A percentile compares a stretch with the other conserved stretches of the same genome.
phyloP scores from a whole-genome alignment of 305 asterid species.

The Rubia peregrina region DNA sequence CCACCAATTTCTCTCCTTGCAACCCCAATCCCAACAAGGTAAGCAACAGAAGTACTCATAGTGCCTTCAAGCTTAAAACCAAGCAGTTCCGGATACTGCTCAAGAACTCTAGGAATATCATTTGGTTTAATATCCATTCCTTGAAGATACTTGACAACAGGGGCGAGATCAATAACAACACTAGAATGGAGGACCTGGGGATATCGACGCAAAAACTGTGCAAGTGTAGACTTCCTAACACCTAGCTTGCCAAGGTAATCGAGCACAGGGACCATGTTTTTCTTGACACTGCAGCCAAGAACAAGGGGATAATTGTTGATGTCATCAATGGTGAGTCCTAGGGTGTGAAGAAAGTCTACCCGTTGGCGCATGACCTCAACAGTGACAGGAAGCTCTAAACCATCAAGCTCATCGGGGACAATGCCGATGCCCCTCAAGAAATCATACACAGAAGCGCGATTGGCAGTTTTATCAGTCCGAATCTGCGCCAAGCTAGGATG shows the following conservation, averaged over 20 bases:
- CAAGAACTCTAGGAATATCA: constrained; percentile 81
- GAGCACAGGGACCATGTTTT: constrained; percentile 92
- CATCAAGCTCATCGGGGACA: constrained; percentile 90
- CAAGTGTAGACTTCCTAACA: constrained; percentile 69
- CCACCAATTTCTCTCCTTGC: constrained; percentile 91
- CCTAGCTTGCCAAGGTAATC: constrained; percentile 94
- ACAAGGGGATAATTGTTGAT: constrained; percentile 93
- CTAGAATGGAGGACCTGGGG: constrained; percentile 99
- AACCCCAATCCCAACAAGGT: constrained; percentile 88
- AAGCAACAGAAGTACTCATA: constrained; percentile 93
- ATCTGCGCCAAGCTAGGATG: constrained; percentile 80
- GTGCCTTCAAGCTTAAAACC: constrained; percentile 99
- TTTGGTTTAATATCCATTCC: constrained; percentile 91
- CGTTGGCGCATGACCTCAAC: constrained; percentile 91
- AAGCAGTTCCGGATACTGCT: constrained; percentile 76
- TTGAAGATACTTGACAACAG: constrained; percentile 89
- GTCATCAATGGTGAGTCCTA: constrained; percentile 82
- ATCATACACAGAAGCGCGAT: constrained; percentile 70
- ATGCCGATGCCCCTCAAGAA: constrained; percentile 71
- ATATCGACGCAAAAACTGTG: constrained; percentile 69
- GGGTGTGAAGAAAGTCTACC: constrained; percentile 76
- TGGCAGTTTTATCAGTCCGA: constrained; percentile 66
- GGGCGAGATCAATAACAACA: constrained; percentile 86
- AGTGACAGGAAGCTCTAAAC: constrained; percentile 90
- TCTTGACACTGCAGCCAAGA: constrained; percentile 97